A percentile compares a stretch with the other conserved stretches of the same genome.
Evolutionary conservation across 2,329 filamentous ascomycete genomes (phyloP).

Genomic region (Cylindrodendrum hubeiense): DNA sequence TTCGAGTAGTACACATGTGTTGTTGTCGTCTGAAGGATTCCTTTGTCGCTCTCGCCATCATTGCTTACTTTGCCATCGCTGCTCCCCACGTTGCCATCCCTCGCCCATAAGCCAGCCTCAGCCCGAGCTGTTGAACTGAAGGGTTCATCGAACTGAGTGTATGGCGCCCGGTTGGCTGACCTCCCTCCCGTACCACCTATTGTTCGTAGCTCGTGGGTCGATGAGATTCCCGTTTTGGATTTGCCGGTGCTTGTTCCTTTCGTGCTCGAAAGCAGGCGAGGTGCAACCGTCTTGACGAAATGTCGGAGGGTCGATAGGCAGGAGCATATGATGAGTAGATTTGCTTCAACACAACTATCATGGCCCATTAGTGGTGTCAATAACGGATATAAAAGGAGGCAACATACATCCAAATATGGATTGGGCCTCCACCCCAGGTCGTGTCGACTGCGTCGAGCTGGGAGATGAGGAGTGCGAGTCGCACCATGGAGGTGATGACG

Average conservation of each 20-base stretch:
- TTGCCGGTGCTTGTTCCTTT: neutral
- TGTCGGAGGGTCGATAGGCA: conserved; percentile 52
- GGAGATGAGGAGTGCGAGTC: conserved; percentile 28
- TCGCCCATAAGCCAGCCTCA: neutral
- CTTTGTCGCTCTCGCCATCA: neutral
- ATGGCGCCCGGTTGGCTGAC: neutral
- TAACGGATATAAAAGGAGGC: too few relatives aligned
- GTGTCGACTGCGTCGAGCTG: conserved; percentile 23
- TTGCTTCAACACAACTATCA: conserved; percentile 51
- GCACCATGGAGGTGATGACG: conserved; percentile 47
- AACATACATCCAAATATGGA: conserved; percentile 37
- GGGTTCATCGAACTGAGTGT: neutral
- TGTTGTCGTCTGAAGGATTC: neutral
- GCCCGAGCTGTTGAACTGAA: neutral
- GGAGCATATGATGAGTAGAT: conserved; percentile 54
- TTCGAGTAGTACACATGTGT: neutral
- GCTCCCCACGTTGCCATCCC: neutral
- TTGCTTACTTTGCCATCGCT: neutral
- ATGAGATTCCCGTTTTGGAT: neutral
- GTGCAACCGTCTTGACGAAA: conserved; percentile 42
- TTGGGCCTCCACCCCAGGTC: conserved; percentile 40
- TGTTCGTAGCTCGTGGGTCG: neutral
- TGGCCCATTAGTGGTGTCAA: conserved; percentile 29
- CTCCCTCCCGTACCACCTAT: neutral
- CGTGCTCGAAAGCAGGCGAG: neutral